Evolutionary conservation across 257 asterid genomes (phyloP).

Genomic region (Lantana camara): DNA sequence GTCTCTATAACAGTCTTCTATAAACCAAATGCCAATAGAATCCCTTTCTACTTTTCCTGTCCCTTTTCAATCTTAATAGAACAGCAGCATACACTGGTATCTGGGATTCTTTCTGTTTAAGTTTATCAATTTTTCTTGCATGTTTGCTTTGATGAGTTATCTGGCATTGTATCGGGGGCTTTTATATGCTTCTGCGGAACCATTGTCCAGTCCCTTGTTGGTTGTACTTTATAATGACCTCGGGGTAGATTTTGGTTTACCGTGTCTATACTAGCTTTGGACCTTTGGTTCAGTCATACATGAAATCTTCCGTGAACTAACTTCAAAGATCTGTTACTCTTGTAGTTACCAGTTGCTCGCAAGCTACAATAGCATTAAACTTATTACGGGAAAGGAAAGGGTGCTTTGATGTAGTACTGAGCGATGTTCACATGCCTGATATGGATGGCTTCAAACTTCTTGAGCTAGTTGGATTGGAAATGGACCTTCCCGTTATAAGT

Average conservation of each 20-base stretch:
- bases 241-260: neutral
- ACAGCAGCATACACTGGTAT: neutral
- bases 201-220: constrained; percentile 6
- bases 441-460: constrained; percentile 96
- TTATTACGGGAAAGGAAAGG: constrained; percentile 78
- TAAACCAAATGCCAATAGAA: neutral
- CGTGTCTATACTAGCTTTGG: constrained; percentile 1
- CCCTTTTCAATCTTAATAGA: neutral
- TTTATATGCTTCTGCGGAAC: constrained; percentile 18
- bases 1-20: neutral
- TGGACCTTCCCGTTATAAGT: constrained; percentile 98
- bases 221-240: neutral
- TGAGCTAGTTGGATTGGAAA: constrained; percentile 87
- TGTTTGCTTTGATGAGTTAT: neutral
- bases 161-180: neutral
- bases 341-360: constrained; percentile 79
- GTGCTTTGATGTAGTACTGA: constrained; percentile 73
- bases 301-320: constrained; percentile 18
- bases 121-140: neutral
- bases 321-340: constrained; percentile 23
- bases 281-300: neutral
- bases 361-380: constrained; percentile 70
- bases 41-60: neutral
- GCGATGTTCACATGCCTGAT: constrained; percentile 98
- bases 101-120: constrained; percentile 5